phyloP scores from a whole-genome alignment of 176 grass and related monocot genomes.

The Paspalum vaginatum region DNA sequence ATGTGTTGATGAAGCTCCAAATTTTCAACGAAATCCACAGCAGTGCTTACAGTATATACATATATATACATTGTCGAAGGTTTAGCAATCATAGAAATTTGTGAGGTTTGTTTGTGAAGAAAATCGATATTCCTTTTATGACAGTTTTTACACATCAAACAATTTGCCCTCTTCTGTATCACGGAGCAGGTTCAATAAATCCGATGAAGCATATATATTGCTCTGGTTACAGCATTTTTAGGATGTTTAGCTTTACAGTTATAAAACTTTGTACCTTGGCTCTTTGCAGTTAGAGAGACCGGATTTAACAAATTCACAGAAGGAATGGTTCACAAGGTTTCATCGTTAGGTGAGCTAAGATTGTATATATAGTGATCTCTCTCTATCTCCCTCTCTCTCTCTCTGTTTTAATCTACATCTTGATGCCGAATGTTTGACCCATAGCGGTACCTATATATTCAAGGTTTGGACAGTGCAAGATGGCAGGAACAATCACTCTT shows the following conservation, averaged over 20 bases:
- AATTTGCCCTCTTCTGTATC: neutral
- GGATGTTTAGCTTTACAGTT: neutral
- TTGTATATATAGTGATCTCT: neutral
- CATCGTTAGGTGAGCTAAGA: slow-evolving; percentile 40
- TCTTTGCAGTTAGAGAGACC: slow-evolving; percentile 19
- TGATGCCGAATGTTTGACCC: neutral
- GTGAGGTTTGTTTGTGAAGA: neutral
- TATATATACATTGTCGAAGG: too few relatives aligned
- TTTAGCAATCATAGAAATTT: neutral
- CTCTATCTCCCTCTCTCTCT: too few relatives aligned
- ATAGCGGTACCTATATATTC: neutral
- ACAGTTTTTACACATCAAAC: neutral
- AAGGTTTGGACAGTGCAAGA: slow-evolving; percentile 35
- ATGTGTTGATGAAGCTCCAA: neutral
- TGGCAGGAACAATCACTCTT: slow-evolving; percentile 13
- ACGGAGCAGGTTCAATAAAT: neutral
- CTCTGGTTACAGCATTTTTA: neutral
- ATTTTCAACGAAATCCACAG: neutral
- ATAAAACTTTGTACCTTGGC: neutral
- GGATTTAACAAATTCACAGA: slow-evolving; percentile 19
- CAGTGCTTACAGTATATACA: neutral
- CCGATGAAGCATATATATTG: neutral
- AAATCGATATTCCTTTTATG: neutral
- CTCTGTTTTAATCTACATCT: neutral
- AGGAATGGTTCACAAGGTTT: slow-evolving; percentile 25